Evolutionary conservation across 768 basidiomycete genomes (phyloP).

Genomic region (Agrocybe pediades): DNA sequence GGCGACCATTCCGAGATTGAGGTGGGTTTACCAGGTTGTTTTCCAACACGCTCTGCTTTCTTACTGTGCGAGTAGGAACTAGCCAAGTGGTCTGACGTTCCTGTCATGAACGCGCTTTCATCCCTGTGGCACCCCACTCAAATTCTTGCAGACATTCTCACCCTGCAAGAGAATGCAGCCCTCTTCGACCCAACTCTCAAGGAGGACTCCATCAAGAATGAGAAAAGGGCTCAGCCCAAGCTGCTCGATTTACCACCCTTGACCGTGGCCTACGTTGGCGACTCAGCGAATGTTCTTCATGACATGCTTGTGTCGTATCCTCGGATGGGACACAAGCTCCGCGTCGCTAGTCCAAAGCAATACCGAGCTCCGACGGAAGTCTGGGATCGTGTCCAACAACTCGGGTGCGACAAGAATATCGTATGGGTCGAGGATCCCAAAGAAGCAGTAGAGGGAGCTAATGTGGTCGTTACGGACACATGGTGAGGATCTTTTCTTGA

Average conservation of each 20-base stretch:
- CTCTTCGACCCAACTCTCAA: constrained; percentile 39
- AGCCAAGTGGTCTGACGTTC: constrained; percentile 87
- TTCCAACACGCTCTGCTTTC: background rate
- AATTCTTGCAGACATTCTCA: constrained; percentile 89
- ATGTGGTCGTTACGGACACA: constrained; percentile 97
- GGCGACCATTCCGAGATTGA: constrained; percentile 92
- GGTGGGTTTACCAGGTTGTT: constrained; percentile 43
- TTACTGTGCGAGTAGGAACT: constrained; percentile 63
- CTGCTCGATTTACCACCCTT: constrained; percentile 69
- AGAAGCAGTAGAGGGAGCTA: constrained; percentile 87
- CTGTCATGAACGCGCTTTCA: constrained; percentile 95
- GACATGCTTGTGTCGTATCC: constrained; percentile 97
- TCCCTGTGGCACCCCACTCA: constrained; percentile 97
- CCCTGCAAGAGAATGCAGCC: constrained; percentile 76
- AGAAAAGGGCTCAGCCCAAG: constrained; percentile 10
- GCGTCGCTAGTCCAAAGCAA: constrained; percentile 77
- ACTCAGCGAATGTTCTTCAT: constrained; percentile 93
- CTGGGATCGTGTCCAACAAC: constrained; percentile 78
- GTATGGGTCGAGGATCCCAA: constrained; percentile 77
- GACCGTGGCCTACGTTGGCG: constrained; percentile 92
- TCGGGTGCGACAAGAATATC: constrained; percentile 72
- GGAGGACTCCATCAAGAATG: constrained; percentile 18
- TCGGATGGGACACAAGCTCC: constrained; percentile 83
- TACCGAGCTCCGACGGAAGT: constrained; percentile 76
- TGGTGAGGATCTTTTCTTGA: constrained; percentile 57